Conservation (phyloP, 164 flowering plant species). For the Nelumbo lutea region DNA sequence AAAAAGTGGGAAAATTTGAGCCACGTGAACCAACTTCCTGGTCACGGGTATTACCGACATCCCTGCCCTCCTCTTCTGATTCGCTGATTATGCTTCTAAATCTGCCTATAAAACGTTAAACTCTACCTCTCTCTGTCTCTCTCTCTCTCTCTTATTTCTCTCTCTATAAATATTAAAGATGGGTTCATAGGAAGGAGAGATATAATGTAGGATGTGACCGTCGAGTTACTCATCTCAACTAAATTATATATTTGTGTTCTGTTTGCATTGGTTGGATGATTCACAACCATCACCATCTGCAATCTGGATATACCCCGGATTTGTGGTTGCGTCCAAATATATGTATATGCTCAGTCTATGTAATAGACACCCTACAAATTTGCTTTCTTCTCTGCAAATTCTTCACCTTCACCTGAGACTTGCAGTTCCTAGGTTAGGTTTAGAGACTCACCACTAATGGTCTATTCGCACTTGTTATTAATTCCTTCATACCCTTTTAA, state of each 20-base stretch:
- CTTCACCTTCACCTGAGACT: conserved; percentile 1
- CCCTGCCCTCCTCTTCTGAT: not conserved
- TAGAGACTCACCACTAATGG: not conserved
- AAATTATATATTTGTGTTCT: not conserved
- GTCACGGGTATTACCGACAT: conserved; percentile 5
- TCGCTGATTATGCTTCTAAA: not conserved
- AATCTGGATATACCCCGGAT: not conserved
- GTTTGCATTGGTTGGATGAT: not conserved
- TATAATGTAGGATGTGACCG: not conserved
- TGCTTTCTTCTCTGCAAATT: not conserved
- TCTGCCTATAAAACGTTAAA: not conserved
- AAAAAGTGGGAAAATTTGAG: not conserved
- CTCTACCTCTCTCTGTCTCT: not conserved
- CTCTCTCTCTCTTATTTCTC: not conserved
- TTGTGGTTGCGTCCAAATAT: not conserved
- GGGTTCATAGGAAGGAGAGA: not conserved
- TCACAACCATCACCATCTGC: not conserved
- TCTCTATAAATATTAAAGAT: not conserved
- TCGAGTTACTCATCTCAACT: not conserved
- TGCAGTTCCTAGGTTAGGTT: not conserved
- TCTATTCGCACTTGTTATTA: not conserved
- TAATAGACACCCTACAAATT: not conserved
- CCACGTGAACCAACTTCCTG: not conserved
- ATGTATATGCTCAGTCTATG: too few relatives aligned
- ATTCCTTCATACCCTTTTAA: too few relatives aligned